Base-by-base conservation (phyloP, 495 filamentous ascomycete species). In the Chaetomium tenue region DNA sequence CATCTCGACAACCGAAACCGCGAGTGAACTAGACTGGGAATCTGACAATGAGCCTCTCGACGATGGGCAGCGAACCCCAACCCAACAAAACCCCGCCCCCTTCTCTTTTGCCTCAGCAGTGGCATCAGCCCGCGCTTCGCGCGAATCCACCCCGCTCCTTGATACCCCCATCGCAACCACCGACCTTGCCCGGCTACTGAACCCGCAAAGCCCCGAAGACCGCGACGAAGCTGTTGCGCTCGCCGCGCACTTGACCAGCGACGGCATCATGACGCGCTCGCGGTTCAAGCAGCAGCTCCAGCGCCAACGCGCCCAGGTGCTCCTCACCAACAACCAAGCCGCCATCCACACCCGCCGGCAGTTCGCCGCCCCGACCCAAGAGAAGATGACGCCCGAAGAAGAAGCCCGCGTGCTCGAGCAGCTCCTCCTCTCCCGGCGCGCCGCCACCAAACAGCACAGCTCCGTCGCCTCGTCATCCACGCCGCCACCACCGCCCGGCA, bases 391-490 rank as follows among this genome's bases (percentile, higher is more conserved):
- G 0, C 75, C 84, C 3, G 87, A 92, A 52, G 90, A 96, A 66
- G 92, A 98, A 72, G 87, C 88, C 15, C 81, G 84, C 33, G 77
- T 92, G 11, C 86, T 98, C 0, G 95, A 98, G 69, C 82, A 87
- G 40, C 82, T 97, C 15, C 89, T 98, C 64, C 82, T 97, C 11
- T 81, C 82, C 7, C 84, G 85, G 5, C 81, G 85, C 18, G 63
- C 70, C 11, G 68, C 71, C 18, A 15, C 46, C 12, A 12, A 33
- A 11, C 0, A 6, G 5, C 16, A 3, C 6, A 3, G 33, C 20
- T 3, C 25, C 20, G 16, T 30, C 30, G 25, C 20, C 30, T 26
- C 33, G 18, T 26, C 54, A 26, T 46, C 39, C 9, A 37, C 11
- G 33, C 33, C 33, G 1, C 33, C 33, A 37, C 33, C 33, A 37